These are phyloP conservation scores for Polyplosphaeria fusca DNA, from an alignment of 495 filamentous ascomycete species.

Conservation along the genomic window DNA sequence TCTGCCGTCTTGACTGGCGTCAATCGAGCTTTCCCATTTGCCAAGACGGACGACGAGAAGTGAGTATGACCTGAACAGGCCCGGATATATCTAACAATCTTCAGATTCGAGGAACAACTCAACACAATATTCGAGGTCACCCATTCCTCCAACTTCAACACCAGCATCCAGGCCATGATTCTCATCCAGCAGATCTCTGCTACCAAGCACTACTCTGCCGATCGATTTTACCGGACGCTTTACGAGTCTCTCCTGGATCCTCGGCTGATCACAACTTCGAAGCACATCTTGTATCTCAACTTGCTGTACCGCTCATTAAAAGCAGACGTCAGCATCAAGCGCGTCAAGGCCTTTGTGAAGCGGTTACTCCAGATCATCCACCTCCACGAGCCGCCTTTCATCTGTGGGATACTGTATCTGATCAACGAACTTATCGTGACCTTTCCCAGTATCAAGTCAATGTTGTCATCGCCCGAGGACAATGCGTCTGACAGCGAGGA, in stretches of 20 bases:
- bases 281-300: constrained; percentile 92
- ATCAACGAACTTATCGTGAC: constrained; percentile 73
- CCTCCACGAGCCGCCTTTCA: constrained; percentile 88
- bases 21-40: constrained; percentile 92
- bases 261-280: constrained; percentile 81
- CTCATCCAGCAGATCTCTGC: constrained; percentile 88
- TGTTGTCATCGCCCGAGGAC: constrained; percentile 72
- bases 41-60: constrained; percentile 69
- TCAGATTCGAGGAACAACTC: constrained; percentile 71
- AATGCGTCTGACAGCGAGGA: constrained; percentile 64
- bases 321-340: constrained; percentile 77
- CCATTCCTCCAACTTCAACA: constrained; percentile 98
- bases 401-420: constrained; percentile 83
- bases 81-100: neutral
- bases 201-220: constrained; percentile 71
- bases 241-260: constrained; percentile 94
- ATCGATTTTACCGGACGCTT: constrained; percentile 90
- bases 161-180: constrained; percentile 91
- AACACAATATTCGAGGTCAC: constrained; percentile 93
- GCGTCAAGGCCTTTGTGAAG: constrained; percentile 90
- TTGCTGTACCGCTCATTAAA: constrained; percentile 83
- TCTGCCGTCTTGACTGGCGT: constrained; percentile 89
- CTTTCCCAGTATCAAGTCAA: constrained; percentile 69
- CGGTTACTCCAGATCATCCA: constrained; percentile 80
- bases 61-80: constrained; percentile 44